phyloP scores from a whole-genome alignment of 164 flowering plant genomes.

The Macadamia integrifolia region DNA sequence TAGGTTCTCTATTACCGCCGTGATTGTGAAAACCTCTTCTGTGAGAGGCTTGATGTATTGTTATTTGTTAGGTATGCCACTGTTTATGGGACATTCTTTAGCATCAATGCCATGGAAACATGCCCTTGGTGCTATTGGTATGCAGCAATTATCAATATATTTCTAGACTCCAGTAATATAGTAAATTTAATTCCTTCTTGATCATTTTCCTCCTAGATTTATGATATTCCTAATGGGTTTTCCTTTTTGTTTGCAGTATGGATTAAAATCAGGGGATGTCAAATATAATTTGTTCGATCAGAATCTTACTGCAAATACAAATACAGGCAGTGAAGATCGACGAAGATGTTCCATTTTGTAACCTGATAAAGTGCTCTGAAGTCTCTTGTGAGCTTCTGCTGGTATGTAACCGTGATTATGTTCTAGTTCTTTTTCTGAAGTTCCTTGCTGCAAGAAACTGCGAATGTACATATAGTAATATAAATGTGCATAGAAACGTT shows the following conservation, averaged over 20 bases:
- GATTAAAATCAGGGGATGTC: constrained; percentile 31
- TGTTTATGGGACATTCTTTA: no score
- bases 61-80: no score
- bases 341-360: constrained; percentile 15
- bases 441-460: not conserved
- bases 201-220: no score
- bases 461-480: constrained; percentile 10
- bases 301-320: constrained; percentile 5
- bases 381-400: not conserved
- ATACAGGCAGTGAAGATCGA: constrained; percentile 17
- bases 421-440: constrained; percentile 12
- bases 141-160: no score
- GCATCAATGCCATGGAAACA: no score
- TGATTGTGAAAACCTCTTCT: no score
- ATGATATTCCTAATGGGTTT: not conserved
- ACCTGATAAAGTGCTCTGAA: not conserved
- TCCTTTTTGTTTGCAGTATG: constrained; percentile 38
- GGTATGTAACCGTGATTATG: not conserved
- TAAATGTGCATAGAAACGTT: not conserved
- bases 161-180: no score
- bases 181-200: no score
- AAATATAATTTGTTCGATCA: constrained; percentile 19
- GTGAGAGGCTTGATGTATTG: no score
- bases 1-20: no score
- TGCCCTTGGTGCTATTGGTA: no score